A percentile compares a stretch with the other conserved stretches of the same genome.
These are phyloP conservation scores for Lathyrus aphaca DNA, from an alignment of 306 rosid genomes.

Conservation along the genomic window DNA sequence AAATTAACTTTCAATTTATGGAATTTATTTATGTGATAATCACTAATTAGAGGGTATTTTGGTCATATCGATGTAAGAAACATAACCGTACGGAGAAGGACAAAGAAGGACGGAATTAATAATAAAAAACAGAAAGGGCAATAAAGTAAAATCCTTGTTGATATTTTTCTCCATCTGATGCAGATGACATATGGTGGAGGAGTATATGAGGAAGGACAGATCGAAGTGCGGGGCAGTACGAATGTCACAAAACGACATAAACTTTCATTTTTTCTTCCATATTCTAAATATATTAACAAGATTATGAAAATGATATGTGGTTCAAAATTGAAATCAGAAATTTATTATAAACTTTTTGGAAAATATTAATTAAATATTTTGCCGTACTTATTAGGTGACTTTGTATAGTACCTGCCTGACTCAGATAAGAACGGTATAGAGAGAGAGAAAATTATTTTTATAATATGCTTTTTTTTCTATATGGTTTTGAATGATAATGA, in stretches of 20 bases:
- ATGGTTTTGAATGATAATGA: conserved; percentile 18
- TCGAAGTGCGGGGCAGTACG: conserved; percentile 84
- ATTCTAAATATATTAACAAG: background rate
- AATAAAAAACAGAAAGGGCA: conserved; percentile 35
- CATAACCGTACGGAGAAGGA: conserved; percentile 67
- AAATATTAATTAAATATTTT: conserved; percentile 25
- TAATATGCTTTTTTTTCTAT: background rate
- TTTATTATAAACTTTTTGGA: background rate
- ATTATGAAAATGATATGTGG: conserved; percentile 13
- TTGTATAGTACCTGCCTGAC: conserved; percentile 75
- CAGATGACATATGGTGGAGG: conserved; percentile 77
- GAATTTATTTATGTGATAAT: too few species aligned
- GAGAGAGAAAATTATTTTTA: conserved; percentile 38
- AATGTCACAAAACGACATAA: conserved; percentile 16
- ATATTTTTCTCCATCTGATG: conserved; percentile 22
- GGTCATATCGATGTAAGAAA: background rate
- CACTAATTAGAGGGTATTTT: conserved; percentile 5
- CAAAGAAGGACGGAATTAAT: conserved; percentile 48
- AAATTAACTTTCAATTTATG: too few species aligned
- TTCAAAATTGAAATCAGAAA: conserved; percentile 13
- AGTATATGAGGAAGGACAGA: conserved; percentile 95
- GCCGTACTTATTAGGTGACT: conserved; percentile 84
- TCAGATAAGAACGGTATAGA: conserved; percentile 74
- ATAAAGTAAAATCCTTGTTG: background rate
- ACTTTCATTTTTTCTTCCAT: background rate